Evolutionary conservation across 2,329 filamentous ascomycete species (phyloP), one percentile per base, ranked within the genome.

Genomic region (Claviceps paspali): DNA sequence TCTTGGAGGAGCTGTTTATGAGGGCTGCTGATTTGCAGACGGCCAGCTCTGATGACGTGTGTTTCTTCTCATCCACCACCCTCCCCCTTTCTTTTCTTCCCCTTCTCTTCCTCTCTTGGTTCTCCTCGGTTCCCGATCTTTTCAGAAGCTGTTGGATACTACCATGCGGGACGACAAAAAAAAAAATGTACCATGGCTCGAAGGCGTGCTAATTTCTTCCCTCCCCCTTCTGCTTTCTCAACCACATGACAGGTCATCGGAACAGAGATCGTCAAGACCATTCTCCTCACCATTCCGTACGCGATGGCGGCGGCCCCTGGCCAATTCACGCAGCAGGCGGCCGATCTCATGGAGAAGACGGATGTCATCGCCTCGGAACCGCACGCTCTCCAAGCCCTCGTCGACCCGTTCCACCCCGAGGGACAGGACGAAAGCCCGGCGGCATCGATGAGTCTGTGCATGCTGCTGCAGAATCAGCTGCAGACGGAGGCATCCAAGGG

Each of bases 181-280:
- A n/a, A n/a, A n/a, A n/a, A n/a, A n/a, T n/a, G n/a, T n/a, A n/a
- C n/a, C n/a, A n/a, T n/a, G n/a, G n/a, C n/a, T n/a, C n/a, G n/a
- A n/a, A n/a, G n/a, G n/a, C n/a, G n/a, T n/a, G n/a, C n/a, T n/a
- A n/a, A n/a, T 24, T 17, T 24, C 3, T 24, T 6, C 8, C 5
- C 22, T 5, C 22, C n/a, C 5, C 7, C 5, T 7, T 17, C 9
- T 23, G 14, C 9, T 19, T 30, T 12, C 7, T 7, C 18, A 12
- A 12, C 18, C 32, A 15, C 26, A 12, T 19, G 31, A 15, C 26
- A 77, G 71, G 78, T 72, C 0, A 73, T 79, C 44, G 75, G 75
- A 34, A 78, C 92, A 29, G 91, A 96, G 62, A 73, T 98, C 24
- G 86, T 95, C 56, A 96, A 95, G 61, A 87, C 95, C 49, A 95